These are phyloP conservation scores for Verticillium longisporum DNA, from an alignment of 2,329 filamentous ascomycete species.

Conservation along the genomic window DNA sequence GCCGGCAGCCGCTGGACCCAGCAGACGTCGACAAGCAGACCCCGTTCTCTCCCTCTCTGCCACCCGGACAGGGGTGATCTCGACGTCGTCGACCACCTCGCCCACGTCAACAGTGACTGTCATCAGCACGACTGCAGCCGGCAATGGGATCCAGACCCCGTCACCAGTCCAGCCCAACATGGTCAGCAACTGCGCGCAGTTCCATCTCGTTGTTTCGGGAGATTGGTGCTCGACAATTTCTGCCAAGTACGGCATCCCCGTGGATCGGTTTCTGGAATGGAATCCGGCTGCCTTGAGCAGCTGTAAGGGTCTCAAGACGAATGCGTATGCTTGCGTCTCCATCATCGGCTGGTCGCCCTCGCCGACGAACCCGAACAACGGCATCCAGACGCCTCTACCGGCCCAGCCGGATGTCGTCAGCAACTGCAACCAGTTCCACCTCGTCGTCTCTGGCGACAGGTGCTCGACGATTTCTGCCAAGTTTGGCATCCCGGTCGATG, in stretches of 20 bases:
- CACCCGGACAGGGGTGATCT: too few relatives aligned
- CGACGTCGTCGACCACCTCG: too few relatives aligned
- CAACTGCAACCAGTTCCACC: slow-evolving; percentile 15
- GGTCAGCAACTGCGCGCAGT: slow-evolving; percentile 10
- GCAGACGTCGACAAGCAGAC: too few relatives aligned
- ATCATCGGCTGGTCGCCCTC: not conserved
- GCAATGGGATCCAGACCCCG: not conserved
- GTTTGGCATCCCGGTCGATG: slow-evolving; percentile 6
- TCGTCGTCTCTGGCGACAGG: slow-evolving; percentile 6
- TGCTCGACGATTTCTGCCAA: slow-evolving; percentile 7
- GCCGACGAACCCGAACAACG: not conserved
- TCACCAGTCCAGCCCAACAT: slow-evolving; percentile 4
- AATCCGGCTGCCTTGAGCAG: slow-evolving; percentile 20
- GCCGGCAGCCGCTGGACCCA: too few relatives aligned
- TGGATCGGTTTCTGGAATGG: slow-evolving; percentile 18
- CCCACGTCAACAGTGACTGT: too few relatives aligned
- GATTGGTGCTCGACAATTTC: slow-evolving; percentile 14
- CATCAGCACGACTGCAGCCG: not conserved
- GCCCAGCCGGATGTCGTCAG: slow-evolving; percentile 11
- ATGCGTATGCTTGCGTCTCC: slow-evolving; percentile 7
- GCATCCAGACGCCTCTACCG: slow-evolving; percentile 8
- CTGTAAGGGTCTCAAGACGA: slow-evolving; percentile 16
- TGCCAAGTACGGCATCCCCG: slow-evolving; percentile 11
- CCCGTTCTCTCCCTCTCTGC: too few relatives aligned
- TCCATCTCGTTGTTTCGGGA: slow-evolving; percentile 10